Percentiles rank a stretch among this genome's conserved stretches.
phyloP scores from a whole-genome alignment of 768 basidiomycete species.

The Mycena chlorophos region DNA sequence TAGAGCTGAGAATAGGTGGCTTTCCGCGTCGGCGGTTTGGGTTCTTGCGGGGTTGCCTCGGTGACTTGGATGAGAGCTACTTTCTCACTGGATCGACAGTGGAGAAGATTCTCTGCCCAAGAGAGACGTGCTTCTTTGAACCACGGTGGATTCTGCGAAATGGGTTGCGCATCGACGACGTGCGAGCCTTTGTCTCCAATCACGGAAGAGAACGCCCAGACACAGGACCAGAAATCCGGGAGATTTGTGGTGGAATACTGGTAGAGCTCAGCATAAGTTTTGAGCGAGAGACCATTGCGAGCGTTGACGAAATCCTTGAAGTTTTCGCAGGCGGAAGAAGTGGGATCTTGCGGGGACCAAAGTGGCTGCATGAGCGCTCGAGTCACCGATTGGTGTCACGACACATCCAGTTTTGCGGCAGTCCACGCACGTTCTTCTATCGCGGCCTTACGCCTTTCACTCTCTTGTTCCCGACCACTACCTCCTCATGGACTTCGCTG shows the following conservation, averaged over 20 bases:
- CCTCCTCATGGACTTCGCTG: slow-evolving; percentile 1
- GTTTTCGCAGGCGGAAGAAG: slow-evolving; percentile 46
- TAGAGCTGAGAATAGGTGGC: slow-evolving; percentile 63
- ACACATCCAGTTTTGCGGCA: no score
- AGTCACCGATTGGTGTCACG: no score
- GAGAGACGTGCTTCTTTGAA: slow-evolving; percentile 67
- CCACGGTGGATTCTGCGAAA: slow-evolving; percentile 69
- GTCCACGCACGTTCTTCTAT: no score
- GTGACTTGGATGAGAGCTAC: slow-evolving; percentile 69
- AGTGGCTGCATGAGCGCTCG: not conserved
- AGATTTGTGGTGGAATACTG: slow-evolving; percentile 62
- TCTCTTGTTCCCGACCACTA: no score
- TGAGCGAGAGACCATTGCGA: slow-evolving; percentile 43
- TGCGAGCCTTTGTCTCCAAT: slow-evolving; percentile 62
- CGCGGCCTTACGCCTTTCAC: no score
- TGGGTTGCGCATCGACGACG: slow-evolving; percentile 57
- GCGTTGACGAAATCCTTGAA: slow-evolving; percentile 55
- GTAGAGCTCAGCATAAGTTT: slow-evolving; percentile 64
- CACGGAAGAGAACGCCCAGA: slow-evolving; percentile 70
- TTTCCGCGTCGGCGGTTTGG: slow-evolving; percentile 44
- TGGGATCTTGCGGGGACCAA: slow-evolving; percentile 27
- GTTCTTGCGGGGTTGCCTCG: slow-evolving; percentile 56
- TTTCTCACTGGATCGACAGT: slow-evolving; percentile 54
- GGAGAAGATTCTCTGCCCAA: slow-evolving; percentile 82
- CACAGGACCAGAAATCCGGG: slow-evolving; percentile 65